Evolutionary conservation across 1,284 basidiomycete species (phyloP).

Genomic region (Cryptococcus sp.): DNA sequence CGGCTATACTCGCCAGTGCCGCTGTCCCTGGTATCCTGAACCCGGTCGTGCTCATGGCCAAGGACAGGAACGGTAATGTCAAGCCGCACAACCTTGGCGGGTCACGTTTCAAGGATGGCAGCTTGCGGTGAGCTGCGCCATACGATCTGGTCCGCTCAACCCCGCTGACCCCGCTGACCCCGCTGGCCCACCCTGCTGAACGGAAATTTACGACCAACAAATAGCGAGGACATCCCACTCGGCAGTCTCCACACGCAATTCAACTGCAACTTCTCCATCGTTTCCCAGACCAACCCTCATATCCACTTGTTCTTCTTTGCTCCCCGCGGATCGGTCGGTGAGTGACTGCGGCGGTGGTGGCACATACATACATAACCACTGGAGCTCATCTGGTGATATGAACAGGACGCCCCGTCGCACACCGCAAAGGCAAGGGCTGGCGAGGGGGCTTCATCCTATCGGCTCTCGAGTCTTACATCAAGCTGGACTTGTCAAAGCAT

Average conservation of each 20-base stretch:
- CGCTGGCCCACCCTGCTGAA: too few species aligned
- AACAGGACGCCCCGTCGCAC: conserved; percentile 24
- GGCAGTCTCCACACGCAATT: conserved; percentile 90
- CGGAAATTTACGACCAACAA: background rate
- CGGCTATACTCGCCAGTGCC: conserved; percentile 51
- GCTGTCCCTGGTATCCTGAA: conserved; percentile 51
- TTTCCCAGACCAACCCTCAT: conserved; percentile 92
- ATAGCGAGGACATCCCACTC: conserved; percentile 86
- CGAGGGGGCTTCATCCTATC: conserved; percentile 92
- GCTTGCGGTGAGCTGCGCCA: conserved; percentile 59
- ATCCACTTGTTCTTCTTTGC: conserved; percentile 99
- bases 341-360: too few species aligned
- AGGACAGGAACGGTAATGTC: conserved; percentile 74
- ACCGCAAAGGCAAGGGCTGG: conserved; percentile 63
- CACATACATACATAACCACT: too few species aligned
- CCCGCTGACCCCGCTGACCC: too few species aligned
- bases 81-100: conserved; percentile 90
- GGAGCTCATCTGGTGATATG: background rate
- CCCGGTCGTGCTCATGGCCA: conserved; percentile 84
- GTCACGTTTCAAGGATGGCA: conserved; percentile 87
- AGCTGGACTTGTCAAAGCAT: conserved; percentile 91
- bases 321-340: conserved; percentile 86
- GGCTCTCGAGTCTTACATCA: conserved; percentile 87
- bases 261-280: conserved; percentile 92
- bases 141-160: too few species aligned